Conservation (phyloP, 2,329 filamentous ascomycete genomes). For the Verticillium alfalfae region DNA sequence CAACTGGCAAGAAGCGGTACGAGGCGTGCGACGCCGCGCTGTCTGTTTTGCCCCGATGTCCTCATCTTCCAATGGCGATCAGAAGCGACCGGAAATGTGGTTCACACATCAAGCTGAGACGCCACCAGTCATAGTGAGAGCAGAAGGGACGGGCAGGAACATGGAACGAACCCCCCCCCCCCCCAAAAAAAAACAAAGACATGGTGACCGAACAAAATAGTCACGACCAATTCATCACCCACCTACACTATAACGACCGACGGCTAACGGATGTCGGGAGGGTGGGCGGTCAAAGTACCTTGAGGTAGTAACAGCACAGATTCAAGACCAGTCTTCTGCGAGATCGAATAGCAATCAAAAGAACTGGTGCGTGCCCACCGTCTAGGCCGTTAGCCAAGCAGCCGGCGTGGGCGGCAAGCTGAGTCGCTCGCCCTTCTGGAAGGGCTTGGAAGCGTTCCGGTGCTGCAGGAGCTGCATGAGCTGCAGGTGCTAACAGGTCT, state of each 20-base stretch:
- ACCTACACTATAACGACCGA: no score
- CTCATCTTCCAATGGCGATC: background rate
- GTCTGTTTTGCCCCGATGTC: background rate
- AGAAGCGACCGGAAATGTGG: background rate
- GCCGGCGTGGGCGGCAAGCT: background rate
- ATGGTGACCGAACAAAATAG: no score
- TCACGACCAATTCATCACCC: no score
- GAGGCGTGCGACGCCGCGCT: background rate
- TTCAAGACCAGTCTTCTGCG: no score
- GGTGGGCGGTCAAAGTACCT: no score
- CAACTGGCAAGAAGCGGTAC: background rate
- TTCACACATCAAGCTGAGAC: background rate
- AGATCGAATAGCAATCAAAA: no score
- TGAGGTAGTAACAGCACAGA: no score
- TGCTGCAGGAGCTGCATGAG: background rate
- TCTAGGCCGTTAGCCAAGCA: background rate
- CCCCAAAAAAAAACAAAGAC: background rate
- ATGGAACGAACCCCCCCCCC: no score
- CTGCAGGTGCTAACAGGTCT: no score
- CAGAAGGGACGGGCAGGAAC: no score
- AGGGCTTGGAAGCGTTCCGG: background rate
- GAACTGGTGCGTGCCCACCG: background rate
- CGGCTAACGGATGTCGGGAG: no score
- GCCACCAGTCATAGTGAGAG: background rate
- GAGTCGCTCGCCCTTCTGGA: background rate